Evolutionary conservation across 2,329 filamentous ascomycete genomes (phyloP), one percentile per base, ranked within the genome.

Genomic region (Amphichorda felina): DNA sequence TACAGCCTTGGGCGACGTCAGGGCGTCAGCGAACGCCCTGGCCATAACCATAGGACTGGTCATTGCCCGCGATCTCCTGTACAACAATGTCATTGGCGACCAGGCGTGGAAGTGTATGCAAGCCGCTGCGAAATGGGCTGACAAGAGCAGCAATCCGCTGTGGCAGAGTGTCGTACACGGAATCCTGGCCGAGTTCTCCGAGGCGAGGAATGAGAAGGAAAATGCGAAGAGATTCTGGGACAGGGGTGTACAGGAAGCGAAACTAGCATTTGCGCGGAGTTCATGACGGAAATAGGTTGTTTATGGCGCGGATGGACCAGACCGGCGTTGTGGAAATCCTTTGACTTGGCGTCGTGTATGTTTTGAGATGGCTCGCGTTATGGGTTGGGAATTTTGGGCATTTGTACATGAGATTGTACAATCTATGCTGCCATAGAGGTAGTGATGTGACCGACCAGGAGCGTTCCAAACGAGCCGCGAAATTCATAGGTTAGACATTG

Each of bases 51-150:
- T 95, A 43, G 79, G 82, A 5, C 72, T 95, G 40, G 87, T 79
- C 45, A 79, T 91, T 43, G 93, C 95, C 82, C 81, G 82, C 35
- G 77, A 72, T 49, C 74, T 78, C 35, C 82, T 94, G 49, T 95
- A 88, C 55, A 79, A 80, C 31, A 81, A 82, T 40, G 80, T 88
- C 11, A 75, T 93, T 4, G 86, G 86, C 34, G 80, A 82, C 39
- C 82, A 88, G 54, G 80, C 82, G 0, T 68, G 84, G 40, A 87
- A 87, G 59, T 83, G 80, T 49, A 79, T 81, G 4, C 70, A 72
- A 43, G 82, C 82, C 1, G 80, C 77, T 17, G 69, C 71, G 17
- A 70, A 70, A 29, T 79, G 83, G 60, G 79, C 81, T 5, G 70
- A 72, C 43, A 73, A 74, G 51, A 81, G 77, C 45, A 78, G 79